phyloP scores from a whole-genome alignment of 495 filamentous ascomycete genomes.

The Mycothermus thermophilus region DNA sequence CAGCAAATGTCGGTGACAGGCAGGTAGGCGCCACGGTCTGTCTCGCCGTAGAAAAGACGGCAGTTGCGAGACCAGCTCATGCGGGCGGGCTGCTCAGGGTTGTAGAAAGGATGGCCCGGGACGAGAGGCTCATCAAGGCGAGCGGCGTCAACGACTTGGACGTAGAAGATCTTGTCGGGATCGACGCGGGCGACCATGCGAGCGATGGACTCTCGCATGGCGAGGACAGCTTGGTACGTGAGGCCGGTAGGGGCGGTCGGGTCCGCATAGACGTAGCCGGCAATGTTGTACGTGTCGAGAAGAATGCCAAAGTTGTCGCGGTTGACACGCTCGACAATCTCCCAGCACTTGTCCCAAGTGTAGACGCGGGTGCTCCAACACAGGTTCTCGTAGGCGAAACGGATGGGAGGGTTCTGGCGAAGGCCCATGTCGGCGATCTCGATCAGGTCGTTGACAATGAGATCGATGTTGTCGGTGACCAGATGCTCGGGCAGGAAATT shows the following conservation, averaged over 20 bases:
- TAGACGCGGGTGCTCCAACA: constrained; percentile 62
- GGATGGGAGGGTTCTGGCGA: constrained; percentile 38
- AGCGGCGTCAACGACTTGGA: constrained; percentile 71
- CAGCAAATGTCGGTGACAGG: constrained; percentile 49
- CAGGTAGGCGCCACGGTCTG: constrained; percentile 55
- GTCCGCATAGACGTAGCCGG: constrained; percentile 60
- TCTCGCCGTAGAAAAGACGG: constrained; percentile 61
- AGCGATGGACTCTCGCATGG: constrained; percentile 42
- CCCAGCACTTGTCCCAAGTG: constrained; percentile 59
- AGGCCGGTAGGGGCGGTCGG: constrained; percentile 41
- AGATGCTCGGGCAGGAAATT: constrained; percentile 49
- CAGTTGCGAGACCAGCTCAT: constrained; percentile 80
- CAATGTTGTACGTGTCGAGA: constrained; percentile 73
- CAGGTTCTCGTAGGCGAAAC: constrained; percentile 65
- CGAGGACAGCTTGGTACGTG: constrained; percentile 42
- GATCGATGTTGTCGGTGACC: constrained; percentile 39
- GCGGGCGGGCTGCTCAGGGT: constrained; percentile 45
- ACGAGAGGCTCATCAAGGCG: constrained; percentile 44
- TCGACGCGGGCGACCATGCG: constrained; percentile 45
- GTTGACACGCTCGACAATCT: constrained; percentile 50
- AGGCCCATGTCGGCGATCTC: constrained; percentile 53
- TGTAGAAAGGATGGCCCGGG: constrained; percentile 49
- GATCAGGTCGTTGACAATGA: constrained; percentile 51
- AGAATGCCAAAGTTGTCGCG: constrained; percentile 64
- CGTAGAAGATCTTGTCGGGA: constrained; percentile 57